Percentiles rank a stretch among this genome's conserved stretches.
phyloP scores from a whole-genome alignment of 768 basidiomycete genomes.

The Phanerodontia chrysosporium region DNA sequence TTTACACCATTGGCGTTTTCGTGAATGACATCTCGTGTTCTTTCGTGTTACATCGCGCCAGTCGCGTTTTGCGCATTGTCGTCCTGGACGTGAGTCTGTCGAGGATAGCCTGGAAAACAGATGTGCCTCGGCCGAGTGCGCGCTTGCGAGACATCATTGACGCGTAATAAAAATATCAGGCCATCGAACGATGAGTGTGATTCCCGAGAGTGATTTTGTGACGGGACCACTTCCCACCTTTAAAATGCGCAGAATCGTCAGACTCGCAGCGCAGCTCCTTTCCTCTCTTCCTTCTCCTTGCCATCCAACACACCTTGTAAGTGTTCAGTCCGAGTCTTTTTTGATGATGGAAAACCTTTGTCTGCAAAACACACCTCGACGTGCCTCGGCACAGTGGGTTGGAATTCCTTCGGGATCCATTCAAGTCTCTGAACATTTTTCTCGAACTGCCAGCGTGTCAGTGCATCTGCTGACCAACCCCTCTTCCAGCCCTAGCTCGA shows the following conservation, averaged over 20 bases:
- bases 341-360: conserved; percentile 24
- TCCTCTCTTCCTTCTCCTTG: not conserved
- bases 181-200: conserved; percentile 4
- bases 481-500: not conserved
- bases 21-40: not conserved
- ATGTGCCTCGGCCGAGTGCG: not conserved
- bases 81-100: not conserved
- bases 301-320: not conserved
- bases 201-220: not conserved
- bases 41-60: not conserved
- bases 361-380: conserved; percentile 23
- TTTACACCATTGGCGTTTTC: not conserved
- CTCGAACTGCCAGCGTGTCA: not conserved
- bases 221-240: not conserved
- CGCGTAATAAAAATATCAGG: not conserved
- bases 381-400: conserved; percentile 26
- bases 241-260: conserved; percentile 1
- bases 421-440: conserved; percentile 34
- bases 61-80: not conserved
- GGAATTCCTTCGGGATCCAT: conserved; percentile 34
- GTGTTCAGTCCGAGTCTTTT: not conserved
- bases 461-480: not conserved
- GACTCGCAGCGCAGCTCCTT: not conserved
- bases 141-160: not conserved
- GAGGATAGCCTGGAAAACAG: not conserved